phyloP scores from a whole-genome alignment of 75 land plant species.

The Cunninghamia lanceolata region DNA sequence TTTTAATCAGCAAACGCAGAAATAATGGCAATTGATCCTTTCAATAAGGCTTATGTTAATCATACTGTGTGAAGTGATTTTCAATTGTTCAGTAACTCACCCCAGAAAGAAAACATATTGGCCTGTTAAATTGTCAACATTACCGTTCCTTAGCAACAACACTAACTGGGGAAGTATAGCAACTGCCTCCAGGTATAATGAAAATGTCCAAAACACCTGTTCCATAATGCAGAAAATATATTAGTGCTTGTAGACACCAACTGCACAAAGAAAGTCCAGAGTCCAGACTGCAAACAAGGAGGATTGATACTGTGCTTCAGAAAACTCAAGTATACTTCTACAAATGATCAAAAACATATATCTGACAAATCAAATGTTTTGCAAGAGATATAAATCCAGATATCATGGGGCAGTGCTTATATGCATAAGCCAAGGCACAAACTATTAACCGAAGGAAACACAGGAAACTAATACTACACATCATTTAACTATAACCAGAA shows the following conservation, averaged over 20 bases:
- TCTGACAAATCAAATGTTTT: background rate
- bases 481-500: too few species aligned
- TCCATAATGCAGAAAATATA: too few species aligned
- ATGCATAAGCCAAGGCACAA: too few species aligned
- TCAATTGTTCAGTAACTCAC: slow-evolving; percentile 29
- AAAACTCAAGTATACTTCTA: background rate
- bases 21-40: too few species aligned
- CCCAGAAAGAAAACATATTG: slow-evolving; percentile 92
- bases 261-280: background rate
- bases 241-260: background rate
- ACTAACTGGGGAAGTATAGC: slow-evolving; percentile 90
- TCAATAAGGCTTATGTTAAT: too few species aligned
- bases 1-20: too few species aligned
- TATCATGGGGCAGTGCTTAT: too few species aligned
- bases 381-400: too few species aligned
- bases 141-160: slow-evolving; percentile 74
- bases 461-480: too few species aligned
- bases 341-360: background rate
- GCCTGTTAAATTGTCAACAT: slow-evolving; percentile 90
- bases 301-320: background rate
- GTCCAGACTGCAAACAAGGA: too few species aligned
- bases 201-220: slow-evolving; percentile 87
- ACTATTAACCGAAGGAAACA: too few species aligned
- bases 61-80: too few species aligned
- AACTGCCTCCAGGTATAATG: slow-evolving; percentile 86